Percentiles rank a stretch among this genome's conserved stretches.
Evolutionary conservation across 495 filamentous ascomycete species (phyloP).

Genomic region (Choiromyces venosus): DNA sequence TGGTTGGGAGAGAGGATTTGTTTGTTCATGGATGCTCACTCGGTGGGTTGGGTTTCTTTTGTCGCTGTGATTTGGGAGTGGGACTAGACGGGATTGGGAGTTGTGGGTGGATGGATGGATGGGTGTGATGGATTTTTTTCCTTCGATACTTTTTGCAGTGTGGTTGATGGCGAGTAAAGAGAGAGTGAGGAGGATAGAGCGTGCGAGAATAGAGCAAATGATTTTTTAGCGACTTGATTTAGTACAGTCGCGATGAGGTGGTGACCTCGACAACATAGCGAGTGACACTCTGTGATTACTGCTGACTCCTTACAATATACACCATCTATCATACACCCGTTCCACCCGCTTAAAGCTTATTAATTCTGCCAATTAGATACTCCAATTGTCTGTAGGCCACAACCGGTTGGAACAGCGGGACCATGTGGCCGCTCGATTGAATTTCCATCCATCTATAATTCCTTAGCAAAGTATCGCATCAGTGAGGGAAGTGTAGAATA

Average conservation of each 20-base stretch:
- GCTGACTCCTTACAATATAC: no score
- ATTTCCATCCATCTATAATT: conserved; percentile 45
- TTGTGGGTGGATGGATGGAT: background rate
- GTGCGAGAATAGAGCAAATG: background rate
- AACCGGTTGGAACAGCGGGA: conserved; percentile 59
- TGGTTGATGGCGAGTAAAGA: background rate
- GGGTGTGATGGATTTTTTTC: background rate
- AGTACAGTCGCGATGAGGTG: no score
- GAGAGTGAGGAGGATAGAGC: background rate
- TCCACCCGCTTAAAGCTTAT: background rate
- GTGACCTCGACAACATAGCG: background rate
- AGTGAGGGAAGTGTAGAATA: background rate
- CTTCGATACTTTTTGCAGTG: background rate
- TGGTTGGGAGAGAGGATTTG: no score
- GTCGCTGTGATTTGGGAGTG: no score
- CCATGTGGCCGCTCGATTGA: conserved; percentile 58
- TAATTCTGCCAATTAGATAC: conserved; percentile 59
- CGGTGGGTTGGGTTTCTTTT: no score
- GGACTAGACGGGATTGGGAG: no score
- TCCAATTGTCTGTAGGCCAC: conserved; percentile 65
- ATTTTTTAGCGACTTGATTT: background rate
- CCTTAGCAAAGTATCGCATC: background rate
- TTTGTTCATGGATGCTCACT: no score
- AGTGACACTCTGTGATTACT: background rate
- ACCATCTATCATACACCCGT: background rate